These are phyloP conservation scores for Trichoderma gracile DNA, from an alignment of 2,329 filamentous ascomycete species.

Conservation along the genomic window DNA sequence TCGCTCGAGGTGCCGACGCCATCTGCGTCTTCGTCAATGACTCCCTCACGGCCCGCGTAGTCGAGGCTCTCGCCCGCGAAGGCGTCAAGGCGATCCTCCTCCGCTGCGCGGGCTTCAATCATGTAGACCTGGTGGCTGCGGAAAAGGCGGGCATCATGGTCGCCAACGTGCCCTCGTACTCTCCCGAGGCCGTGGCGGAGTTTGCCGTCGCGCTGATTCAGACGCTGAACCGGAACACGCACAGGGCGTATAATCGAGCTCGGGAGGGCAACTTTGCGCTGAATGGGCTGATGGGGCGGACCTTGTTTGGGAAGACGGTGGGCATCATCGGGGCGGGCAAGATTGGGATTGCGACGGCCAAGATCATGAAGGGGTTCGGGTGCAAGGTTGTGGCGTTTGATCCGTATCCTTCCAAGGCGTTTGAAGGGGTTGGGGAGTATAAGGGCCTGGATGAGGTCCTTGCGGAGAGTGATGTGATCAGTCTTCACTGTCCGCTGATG, in stretches of 20 bases:
- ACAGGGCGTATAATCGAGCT: conserved; percentile 67
- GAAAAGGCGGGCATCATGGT: conserved; percentile 58
- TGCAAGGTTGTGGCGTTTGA: conserved; percentile 64
- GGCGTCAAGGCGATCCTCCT: conserved; percentile 62
- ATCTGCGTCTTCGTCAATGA: conserved; percentile 72
- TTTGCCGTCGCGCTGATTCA: conserved; percentile 68
- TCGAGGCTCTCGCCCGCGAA: conserved; percentile 49
- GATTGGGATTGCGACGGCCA: conserved; percentile 63
- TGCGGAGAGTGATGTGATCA: conserved; percentile 59
- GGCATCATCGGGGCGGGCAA: conserved; percentile 65
- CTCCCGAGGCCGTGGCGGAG: conserved; percentile 69
- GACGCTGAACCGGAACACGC: conserved; percentile 67
- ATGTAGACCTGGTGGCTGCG: conserved; percentile 61
- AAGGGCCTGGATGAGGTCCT: conserved; percentile 57
- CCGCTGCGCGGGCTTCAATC: conserved; percentile 69
- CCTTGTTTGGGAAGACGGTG: conserved; percentile 64
- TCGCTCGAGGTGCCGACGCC: conserved; percentile 55
- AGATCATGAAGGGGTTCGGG: conserved; percentile 65
- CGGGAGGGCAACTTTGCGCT: conserved; percentile 69
- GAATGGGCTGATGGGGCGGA: conserved; percentile 62
- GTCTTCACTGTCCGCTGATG: conserved; percentile 66
- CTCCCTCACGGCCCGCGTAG: conserved; percentile 51
- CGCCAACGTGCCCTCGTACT: conserved; percentile 67
- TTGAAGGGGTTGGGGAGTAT: conserved; percentile 54
- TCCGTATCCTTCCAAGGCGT: conserved; percentile 52